Base-by-base conservation (phyloP, 331 rosid genomes). In the Pyracantha coccinea region DNA sequence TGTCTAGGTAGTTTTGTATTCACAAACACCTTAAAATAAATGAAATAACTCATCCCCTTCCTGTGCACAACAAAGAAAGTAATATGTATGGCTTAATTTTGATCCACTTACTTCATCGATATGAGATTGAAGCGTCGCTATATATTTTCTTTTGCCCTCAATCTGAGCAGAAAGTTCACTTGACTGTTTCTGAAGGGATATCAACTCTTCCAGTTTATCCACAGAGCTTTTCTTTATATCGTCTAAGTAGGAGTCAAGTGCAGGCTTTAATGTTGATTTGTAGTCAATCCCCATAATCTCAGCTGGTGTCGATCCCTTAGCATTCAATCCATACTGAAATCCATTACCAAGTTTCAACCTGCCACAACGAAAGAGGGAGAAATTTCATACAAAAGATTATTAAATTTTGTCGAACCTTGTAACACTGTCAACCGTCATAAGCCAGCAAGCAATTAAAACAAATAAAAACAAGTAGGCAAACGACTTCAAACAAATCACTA, bases 271-370 rank as follows among this genome's bases (percentile, higher is more conserved):
- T 3, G 75, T 74, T 64, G 79, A 65, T 77, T 95, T 95, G 81
- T 88, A 77, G 80, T 92, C 90, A 74, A 89, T 66, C 35, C 99
- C 97, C 96, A 90, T 88, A 66, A 95, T 84, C 87, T 90, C 96
- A 67, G 91, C 77, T 28, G 89, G 87, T 7, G 92, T 86, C 44
- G 88, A 84, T 66, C 99, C 97, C 72, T 87, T 81, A 66, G 92
- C 57, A 83, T 95, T 85, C 84, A 95, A 67, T 31, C 57, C 68
- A 83, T 90, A 94, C 71, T 92, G 97, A 89, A 89, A 75, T 6
- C 72, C 85, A 28, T 80, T 82, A 44, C 84, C 89, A 58, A 90
- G 79, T 85, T 95, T 95, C 83, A 92, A 84, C 92, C 99, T 92
- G 80, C 33, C 69, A 84, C 44, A 66, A 85, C 29, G 5, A 50